Evolutionary conservation across 1,284 basidiomycete genomes (phyloP).

Genomic region (Phellinidium pouzarii): DNA sequence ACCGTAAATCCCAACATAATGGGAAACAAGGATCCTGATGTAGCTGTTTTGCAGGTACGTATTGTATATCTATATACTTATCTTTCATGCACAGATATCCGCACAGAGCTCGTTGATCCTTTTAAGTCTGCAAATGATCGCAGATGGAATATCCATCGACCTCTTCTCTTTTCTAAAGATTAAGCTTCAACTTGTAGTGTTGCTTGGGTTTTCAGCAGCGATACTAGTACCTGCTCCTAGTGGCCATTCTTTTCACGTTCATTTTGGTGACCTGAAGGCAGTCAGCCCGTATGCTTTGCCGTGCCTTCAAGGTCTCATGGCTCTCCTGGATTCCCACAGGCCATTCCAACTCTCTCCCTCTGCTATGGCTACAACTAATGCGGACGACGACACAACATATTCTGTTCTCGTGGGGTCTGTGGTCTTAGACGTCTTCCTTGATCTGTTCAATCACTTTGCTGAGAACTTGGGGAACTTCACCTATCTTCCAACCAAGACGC

Average conservation of each 20-base stretch:
- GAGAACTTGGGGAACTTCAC: conserved; percentile 41
- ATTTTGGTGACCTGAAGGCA: conserved; percentile 39
- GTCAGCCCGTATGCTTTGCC: conserved; percentile 41
- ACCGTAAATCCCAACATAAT: conserved; percentile 17
- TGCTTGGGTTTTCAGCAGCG: conserved; percentile 50
- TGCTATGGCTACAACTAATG: conserved; percentile 39
- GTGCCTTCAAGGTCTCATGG: conserved; percentile 51
- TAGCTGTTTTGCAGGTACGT: conserved; percentile 42
- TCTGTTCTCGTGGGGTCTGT: conserved; percentile 50
- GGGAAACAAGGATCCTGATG: conserved; percentile 36
- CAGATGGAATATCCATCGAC: conserved; percentile 51
- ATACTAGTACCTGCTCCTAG: conserved; percentile 37
- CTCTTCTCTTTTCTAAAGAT: conserved; percentile 47
- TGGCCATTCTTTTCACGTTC: conserved; percentile 45
- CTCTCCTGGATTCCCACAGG: conserved; percentile 52
- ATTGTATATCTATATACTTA: not conserved
- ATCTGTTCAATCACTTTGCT: conserved; percentile 37
- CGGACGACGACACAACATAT: conserved; percentile 37
- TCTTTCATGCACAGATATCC: not conserved
- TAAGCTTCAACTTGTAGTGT: conserved; percentile 50
- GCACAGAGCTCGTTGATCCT: conserved; percentile 47
- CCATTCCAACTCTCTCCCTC: conserved; percentile 40
- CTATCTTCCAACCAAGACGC: conserved; percentile 44
- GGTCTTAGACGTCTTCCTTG: conserved; percentile 53
- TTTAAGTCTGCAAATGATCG: conserved; percentile 56